phyloP scores from a whole-genome alignment of 2,329 filamentous ascomycete genomes.

The Aspergillus aculeatus region DNA sequence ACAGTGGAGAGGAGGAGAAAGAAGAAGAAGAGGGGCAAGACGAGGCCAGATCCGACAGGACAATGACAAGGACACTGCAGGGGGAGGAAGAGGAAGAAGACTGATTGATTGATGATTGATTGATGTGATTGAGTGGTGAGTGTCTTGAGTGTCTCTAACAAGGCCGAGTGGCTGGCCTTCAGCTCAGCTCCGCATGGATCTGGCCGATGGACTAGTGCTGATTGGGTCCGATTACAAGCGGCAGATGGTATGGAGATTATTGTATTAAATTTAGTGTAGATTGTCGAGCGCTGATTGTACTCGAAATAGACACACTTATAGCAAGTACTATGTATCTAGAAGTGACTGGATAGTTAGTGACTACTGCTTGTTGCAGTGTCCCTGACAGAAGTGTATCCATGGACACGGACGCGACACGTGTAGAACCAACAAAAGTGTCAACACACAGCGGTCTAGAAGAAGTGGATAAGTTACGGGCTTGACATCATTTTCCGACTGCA shows the following conservation, averaged over 20 bases:
- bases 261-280: no score
- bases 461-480: neutral
- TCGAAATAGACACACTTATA: no score
- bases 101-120: neutral
- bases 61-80: neutral
- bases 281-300: no score
- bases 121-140: neutral
- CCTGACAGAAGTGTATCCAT: neutral
- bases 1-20: neutral
- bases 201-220: neutral
- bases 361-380: neutral
- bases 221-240: neutral
- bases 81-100: neutral
- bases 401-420: constrained; percentile 13
- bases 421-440: constrained; percentile 14
- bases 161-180: neutral
- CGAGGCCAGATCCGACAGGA: neutral
- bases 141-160: neutral
- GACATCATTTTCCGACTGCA: neutral
- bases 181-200: neutral
- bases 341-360: no score
- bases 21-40: neutral
- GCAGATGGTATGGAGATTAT: no score
- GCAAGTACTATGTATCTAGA: no score
- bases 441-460: constrained; percentile 7